phyloP scores from a whole-genome alignment of 2,329 filamentous ascomycete species.

The Talaromyces verruculosus region DNA sequence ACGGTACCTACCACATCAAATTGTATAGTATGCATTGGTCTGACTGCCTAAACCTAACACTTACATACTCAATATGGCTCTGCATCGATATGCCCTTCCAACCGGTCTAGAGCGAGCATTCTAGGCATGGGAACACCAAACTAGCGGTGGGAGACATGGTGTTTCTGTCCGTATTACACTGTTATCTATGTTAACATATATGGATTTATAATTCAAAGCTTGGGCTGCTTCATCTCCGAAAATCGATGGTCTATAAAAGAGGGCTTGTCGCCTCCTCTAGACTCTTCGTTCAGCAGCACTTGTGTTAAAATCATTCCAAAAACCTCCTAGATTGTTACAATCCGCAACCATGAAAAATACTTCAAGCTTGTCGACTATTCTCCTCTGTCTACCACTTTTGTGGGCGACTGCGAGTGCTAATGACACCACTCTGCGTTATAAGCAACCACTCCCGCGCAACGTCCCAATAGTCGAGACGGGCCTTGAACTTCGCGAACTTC shows the following conservation, averaged over 20 bases:
- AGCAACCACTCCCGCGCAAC: neutral
- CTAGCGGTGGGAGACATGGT: neutral
- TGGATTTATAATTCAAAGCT: neutral
- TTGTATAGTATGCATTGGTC: neutral
- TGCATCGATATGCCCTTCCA: no score
- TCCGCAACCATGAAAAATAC: neutral
- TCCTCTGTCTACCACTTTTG: neutral
- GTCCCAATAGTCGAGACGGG: neutral
- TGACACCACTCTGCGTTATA: neutral
- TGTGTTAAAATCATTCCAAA: neutral
- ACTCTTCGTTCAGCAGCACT: neutral
- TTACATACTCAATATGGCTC: neutral
- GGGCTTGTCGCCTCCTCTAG: neutral
- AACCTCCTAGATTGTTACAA: neutral
- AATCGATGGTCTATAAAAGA: neutral
- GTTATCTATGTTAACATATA: neutral
- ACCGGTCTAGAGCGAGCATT: neutral
- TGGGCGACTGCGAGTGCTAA: neutral
- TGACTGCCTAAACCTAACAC: neutral
- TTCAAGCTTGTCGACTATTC: neutral
- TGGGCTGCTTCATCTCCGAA: neutral
- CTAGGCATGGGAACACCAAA: neutral
- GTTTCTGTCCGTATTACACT: neutral
- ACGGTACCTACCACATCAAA: neutral
- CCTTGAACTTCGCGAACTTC: neutral